phyloP scores from a whole-genome alignment of 768 basidiomycete species.

The Tephrocybe sp. region DNA sequence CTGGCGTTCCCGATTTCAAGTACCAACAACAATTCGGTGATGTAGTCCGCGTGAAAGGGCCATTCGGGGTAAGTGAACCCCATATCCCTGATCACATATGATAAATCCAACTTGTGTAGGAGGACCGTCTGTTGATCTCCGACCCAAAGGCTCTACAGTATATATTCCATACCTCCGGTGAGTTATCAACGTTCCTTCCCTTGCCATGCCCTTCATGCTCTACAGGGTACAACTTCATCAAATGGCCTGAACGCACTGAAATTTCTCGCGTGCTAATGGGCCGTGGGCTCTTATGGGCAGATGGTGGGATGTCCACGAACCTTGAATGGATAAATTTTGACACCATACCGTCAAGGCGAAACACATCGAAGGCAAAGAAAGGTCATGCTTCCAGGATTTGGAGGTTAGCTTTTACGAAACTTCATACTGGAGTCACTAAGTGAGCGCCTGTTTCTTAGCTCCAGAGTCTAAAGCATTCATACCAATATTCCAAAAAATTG shows the following conservation, averaged over 20 bases:
- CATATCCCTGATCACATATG: background rate
- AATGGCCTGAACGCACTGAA: constrained; percentile 48
- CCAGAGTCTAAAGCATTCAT: constrained; percentile 51
- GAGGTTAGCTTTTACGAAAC: constrained; percentile 27
- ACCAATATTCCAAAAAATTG: constrained; percentile 43
- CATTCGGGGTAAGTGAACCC: constrained; percentile 40
- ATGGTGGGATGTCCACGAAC: constrained; percentile 32
- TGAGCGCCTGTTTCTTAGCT: constrained; percentile 18
- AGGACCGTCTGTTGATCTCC: constrained; percentile 50
- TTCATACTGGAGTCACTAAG: background rate
- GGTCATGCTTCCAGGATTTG: constrained; percentile 55
- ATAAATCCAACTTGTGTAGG: constrained; percentile 27
- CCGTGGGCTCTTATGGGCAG: constrained; percentile 52
- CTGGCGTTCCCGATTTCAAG: constrained; percentile 50
- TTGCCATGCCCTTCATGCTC: too few relatives aligned
- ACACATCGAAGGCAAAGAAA: constrained; percentile 53
- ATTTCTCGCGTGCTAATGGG: constrained; percentile 50
- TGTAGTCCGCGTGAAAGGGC: constrained; percentile 48
- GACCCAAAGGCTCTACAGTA: constrained; percentile 61
- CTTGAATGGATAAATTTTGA: background rate
- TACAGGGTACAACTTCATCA: constrained; percentile 50
- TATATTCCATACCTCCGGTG: constrained; percentile 50
- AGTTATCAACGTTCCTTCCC: constrained; percentile 1
- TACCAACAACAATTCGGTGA: constrained; percentile 49
- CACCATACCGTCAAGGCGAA: constrained; percentile 25